Base-by-base conservation (phyloP, 352 stramenopile genomes). In the Phytophthora meadii region DNA sequence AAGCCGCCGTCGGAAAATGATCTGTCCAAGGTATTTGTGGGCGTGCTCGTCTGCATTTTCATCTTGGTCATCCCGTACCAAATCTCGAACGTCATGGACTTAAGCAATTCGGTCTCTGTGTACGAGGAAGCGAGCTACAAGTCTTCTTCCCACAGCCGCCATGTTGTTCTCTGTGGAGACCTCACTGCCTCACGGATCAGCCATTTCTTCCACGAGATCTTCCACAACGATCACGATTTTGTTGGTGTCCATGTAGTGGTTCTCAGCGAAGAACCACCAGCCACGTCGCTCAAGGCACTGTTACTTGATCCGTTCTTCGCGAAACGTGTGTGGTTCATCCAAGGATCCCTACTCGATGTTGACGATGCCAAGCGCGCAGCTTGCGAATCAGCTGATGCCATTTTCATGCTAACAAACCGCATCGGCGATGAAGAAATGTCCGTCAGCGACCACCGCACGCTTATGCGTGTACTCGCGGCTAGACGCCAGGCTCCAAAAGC, bases 61-160 rank as follows among this genome's bases (percentile, higher is more conserved):
- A 94, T 95, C 60, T 59, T 95, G 28, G 87, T 94, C 42, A 88
- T 95, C 17, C 87, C 87, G 39, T 95, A 95, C 57, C 87, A 95
- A 47, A 83, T 95, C 57, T 88, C 84, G 5, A 89, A 83, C 22
- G 84, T 95, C 15, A 79, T 95, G 49, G 84, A 94, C n/a, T 63
- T 95, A 5, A 88, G 81, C 15, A 80, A 87, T 48, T 83, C 81
- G 9, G 88, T 92, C 48, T 90, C 87, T 8, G 56, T 81, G 34
- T 95, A 91, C 57, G 79, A 95, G 44, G 61, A 88, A 53, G 74
- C 81, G n/a, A 74, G 70, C 34, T 92, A 91, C 77, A 93, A 91
- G 51, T 81, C 85, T 11, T 80, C 84, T 5, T 66, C 68, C 3
- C 72, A 72, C 8, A 77, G 76, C 36, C 86, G 85, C 46, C 87